A percentile compares a stretch with the other conserved stretches of the same genome.
Evolutionary conservation across 306 rosid species (phyloP).

Genomic region (Trifolium repens): DNA sequence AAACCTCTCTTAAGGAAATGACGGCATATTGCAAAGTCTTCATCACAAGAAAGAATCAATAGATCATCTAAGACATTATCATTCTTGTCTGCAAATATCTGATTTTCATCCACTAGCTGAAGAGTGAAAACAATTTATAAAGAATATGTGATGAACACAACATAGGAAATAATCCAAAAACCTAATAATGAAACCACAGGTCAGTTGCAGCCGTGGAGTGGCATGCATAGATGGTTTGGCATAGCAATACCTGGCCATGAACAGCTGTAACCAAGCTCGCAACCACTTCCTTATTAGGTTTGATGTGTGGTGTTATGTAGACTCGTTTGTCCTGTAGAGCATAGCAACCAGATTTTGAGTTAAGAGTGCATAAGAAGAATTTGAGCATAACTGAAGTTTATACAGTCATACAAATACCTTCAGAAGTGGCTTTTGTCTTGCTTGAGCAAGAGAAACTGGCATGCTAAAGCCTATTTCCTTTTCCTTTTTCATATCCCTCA

Average conservation of each 20-base stretch:
- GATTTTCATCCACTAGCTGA: slow-evolving; percentile 57
- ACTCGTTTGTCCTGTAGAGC: slow-evolving; percentile 49
- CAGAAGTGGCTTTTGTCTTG: slow-evolving; percentile 71
- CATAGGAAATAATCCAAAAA: slow-evolving; percentile 15
- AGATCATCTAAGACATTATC: slow-evolving; percentile 45
- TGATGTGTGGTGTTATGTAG: slow-evolving; percentile 52
- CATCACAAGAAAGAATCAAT: slow-evolving; percentile 63
- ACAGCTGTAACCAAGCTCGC: slow-evolving; percentile 50
- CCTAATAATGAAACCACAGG: slow-evolving; percentile 28
- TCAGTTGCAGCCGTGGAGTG: slow-evolving; percentile 38
- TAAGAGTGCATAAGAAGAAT: slow-evolving; percentile 22
- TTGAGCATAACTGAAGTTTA: slow-evolving; percentile 28
- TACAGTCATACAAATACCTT: slow-evolving; percentile 51
- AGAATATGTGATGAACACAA: slow-evolving; percentile 3
- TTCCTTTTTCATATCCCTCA: slow-evolving; percentile 83
- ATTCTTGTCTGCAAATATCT: slow-evolving; percentile 38
- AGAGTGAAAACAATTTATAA: slow-evolving; percentile 32
- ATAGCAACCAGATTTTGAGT: slow-evolving; percentile 41
- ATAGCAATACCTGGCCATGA: slow-evolving; percentile 53
- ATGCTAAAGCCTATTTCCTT: slow-evolving; percentile 89
- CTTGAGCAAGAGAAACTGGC: slow-evolving; percentile 76
- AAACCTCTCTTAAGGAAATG: slow-evolving; percentile 53
- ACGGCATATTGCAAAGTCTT: slow-evolving; percentile 48
- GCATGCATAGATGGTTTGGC: slow-evolving; percentile 22
- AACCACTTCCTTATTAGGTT: slow-evolving; percentile 55